These are phyloP conservation scores for Xylaria curta DNA, from an alignment of 495 filamentous ascomycete genomes.

Conservation along the genomic window DNA sequence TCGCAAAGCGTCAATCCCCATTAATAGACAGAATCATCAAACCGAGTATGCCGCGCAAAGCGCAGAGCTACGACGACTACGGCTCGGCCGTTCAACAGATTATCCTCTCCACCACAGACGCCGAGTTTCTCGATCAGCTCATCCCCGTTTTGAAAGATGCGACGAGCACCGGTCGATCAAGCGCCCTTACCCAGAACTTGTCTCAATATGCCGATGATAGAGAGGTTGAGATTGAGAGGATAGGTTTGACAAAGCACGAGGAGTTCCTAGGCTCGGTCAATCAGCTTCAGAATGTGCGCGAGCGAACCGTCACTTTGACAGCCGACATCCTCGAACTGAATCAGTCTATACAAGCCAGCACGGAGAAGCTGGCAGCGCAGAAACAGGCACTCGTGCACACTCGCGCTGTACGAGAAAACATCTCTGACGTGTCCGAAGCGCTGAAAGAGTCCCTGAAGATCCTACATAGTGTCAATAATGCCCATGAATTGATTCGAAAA, in stretches of 20 bases:
- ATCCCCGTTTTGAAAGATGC: conserved; percentile 93
- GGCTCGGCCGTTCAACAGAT: conserved; percentile 71
- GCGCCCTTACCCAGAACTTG: conserved; percentile 77
- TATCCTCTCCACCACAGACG: conserved; percentile 86
- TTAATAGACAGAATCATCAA: background rate
- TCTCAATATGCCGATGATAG: conserved; percentile 81
- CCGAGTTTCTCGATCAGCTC: conserved; percentile 92
- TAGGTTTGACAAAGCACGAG: conserved; percentile 94
- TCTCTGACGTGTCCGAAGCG: conserved; percentile 88
- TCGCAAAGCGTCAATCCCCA: background rate
- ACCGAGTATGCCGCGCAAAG: conserved; percentile 52
- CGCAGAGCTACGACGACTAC: conserved; percentile 61
- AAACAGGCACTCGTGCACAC: conserved; percentile 94
- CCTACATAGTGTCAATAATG: conserved; percentile 89
- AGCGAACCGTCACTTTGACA: conserved; percentile 85
- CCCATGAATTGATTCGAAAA: conserved; percentile 84
- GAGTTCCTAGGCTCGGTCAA: conserved; percentile 94
- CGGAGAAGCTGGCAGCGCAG: conserved; percentile 90
- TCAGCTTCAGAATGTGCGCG: conserved; percentile 85
- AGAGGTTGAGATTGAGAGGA: conserved; percentile 89
- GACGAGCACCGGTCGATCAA: conserved; percentile 73
- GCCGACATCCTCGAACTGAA: conserved; percentile 92
- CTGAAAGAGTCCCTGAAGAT: conserved; percentile 92
- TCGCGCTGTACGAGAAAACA: conserved; percentile 89
- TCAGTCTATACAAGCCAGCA: conserved; percentile 93